These are phyloP conservation scores for Lactarius trivialis DNA, from an alignment of 768 basidiomycete genomes.

Conservation along the genomic window DNA sequence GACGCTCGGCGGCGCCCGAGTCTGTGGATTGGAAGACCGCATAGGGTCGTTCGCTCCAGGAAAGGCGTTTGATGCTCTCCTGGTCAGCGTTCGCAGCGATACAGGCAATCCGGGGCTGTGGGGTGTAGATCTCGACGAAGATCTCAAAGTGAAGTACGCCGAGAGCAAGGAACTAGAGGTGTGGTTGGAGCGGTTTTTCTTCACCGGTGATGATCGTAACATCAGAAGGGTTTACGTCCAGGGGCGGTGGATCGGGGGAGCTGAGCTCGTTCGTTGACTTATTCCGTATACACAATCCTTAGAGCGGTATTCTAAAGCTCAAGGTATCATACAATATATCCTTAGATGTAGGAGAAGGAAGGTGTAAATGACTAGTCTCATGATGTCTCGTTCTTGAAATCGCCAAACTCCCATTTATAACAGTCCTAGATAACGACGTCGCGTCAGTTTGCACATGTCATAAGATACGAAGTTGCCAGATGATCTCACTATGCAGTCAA, in stretches of 20 bases:
- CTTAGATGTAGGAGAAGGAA: conserved; percentile 4
- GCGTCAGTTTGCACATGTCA: background rate
- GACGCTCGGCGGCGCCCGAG: conserved; percentile 83
- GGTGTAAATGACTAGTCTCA: background rate
- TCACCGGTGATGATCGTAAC: conserved; percentile 83
- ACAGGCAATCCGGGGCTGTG: conserved; percentile 53
- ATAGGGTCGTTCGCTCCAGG: conserved; percentile 75
- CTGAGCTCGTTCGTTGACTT: conserved; percentile 26
- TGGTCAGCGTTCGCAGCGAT: conserved; percentile 53
- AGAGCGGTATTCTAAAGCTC: background rate
- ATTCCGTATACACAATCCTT: background rate
- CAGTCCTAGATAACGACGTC: conserved; percentile 49
- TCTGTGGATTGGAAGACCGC: conserved; percentile 61
- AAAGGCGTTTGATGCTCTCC: conserved; percentile 86
- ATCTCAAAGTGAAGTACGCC: conserved; percentile 21
- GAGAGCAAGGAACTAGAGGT: conserved; percentile 40
- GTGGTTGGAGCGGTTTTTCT: conserved; percentile 78
- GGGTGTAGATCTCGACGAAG: conserved; percentile 37
- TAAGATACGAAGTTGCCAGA: background rate
- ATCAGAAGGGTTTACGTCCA: conserved; percentile 79
- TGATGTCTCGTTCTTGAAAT: conserved; percentile 32
- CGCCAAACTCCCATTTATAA: conserved; percentile 68
- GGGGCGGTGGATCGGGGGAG: conserved; percentile 72
- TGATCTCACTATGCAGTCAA: conserved; percentile 53
- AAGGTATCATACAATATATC: conserved; percentile 1